These are phyloP conservation scores for Zalerion maritima DNA, from an alignment of 495 filamentous ascomycete genomes.

Conservation along the genomic window DNA sequence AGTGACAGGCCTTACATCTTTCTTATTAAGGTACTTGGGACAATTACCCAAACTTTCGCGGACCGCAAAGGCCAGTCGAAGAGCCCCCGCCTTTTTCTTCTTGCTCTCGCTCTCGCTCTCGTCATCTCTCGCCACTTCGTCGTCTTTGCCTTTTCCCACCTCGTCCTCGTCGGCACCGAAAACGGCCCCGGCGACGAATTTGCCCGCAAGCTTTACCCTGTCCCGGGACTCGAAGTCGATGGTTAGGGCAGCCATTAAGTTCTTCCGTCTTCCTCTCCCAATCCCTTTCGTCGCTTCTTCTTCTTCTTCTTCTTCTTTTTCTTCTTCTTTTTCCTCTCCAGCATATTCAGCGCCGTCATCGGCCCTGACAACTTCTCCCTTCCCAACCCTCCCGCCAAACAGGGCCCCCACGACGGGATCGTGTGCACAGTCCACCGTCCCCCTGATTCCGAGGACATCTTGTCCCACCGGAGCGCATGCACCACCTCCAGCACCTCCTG, in stretches of 20 bases:
- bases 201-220: slow-evolving; percentile 53
- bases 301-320: too few relatives aligned
- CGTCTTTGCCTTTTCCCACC: too few relatives aligned
- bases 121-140: slow-evolving; percentile 8
- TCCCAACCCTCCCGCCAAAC: slow-evolving; percentile 20
- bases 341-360: too few relatives aligned
- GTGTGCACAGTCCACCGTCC: slow-evolving; percentile 37
- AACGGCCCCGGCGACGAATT: slow-evolving; percentile 43
- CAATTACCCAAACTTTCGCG: slow-evolving; percentile 64
- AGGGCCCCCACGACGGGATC: slow-evolving; percentile 53
- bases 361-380: slow-evolving; percentile 23
- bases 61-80: slow-evolving; percentile 52
- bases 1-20: slow-evolving; percentile 39
- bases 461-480: slow-evolving; percentile 42
- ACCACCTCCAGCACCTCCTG: too few relatives aligned
- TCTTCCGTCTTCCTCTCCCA: slow-evolving; percentile 12
- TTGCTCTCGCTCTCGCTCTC: slow-evolving; percentile 28
- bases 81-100: too few relatives aligned
- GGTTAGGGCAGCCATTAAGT: slow-evolving; percentile 45
- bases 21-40: slow-evolving; percentile 72
- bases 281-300: too few relatives aligned
- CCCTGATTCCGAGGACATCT: slow-evolving; percentile 43
- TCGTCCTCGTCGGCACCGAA: slow-evolving; percentile 13
- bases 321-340: slow-evolving; percentile 8
- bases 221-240: slow-evolving; percentile 53